Base-by-base conservation (phyloP, 495 filamentous ascomycete genomes). In the Poronia punctata region DNA sequence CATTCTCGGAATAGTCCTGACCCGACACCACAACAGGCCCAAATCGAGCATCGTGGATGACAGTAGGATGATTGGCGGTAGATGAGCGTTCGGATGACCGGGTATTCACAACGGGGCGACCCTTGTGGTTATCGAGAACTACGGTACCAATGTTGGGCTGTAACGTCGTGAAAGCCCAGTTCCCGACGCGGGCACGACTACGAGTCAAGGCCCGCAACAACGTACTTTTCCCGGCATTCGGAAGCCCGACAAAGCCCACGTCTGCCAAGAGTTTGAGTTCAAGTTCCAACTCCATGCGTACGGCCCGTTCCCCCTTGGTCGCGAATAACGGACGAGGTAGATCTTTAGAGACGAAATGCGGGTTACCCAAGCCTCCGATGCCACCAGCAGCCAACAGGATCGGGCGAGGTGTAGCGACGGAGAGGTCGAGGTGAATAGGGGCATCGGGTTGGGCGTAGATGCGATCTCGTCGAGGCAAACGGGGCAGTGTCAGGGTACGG, bases 151-250 rank as follows among this genome's bases (percentile, higher is more conserved):
- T 89, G 52, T 88, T 95, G 1, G 92, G 92, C 28, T 85, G 81
- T 5, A 98, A 70, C 0, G 92, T 98, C 4, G 92, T 98, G 55
- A 98, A 98, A 14, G 87, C 92, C 92, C 92, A 98, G 54, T 86
- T 77, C 16, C 92, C 92, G 19, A 98, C 82, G 11, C 93, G 78
- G 2, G 93, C 83, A 31, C 86, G 78, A 60, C 85, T 88, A 49
- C 84, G 82, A 48, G 76, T 93, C 48, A 98, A 62, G 1, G 89
- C 82, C 31, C 92, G 82, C 4, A 96, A 75, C 6, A 98, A 72
- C 0, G 93, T 96, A 56, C 84, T 92, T 59, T 98, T 98, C 9
- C 92, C 92, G 2, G 93, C 92, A 59, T 98, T 98, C 0, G 92
- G 93, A 35, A 95, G 75, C 1, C 92, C 92, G 18, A 98, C 92